Conservation (phyloP, 163 green algal species). For the Scenedesmus sp. region DNA sequence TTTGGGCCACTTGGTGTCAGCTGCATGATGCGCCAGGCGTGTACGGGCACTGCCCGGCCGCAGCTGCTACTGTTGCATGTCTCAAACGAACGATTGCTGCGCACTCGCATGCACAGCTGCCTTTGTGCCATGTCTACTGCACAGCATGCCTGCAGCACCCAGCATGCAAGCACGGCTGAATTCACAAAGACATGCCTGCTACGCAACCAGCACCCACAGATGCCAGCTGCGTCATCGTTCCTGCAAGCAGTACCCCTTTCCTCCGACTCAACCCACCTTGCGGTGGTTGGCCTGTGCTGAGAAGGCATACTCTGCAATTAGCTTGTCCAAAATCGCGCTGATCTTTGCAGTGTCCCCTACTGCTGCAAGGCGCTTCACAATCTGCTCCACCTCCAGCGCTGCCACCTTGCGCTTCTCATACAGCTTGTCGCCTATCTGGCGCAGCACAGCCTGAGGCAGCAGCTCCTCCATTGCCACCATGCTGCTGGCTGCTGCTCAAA, state of each 20-base stretch:
- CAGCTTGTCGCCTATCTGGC: slow-evolving; percentile 57
- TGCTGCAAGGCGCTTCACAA: slow-evolving; percentile 78
- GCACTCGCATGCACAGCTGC: too few relatives aligned
- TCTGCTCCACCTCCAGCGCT: slow-evolving; percentile 94
- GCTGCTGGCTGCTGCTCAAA: not conserved
- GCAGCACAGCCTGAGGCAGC: slow-evolving; percentile 71
- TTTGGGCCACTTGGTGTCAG: not conserved
- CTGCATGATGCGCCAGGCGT: too few relatives aligned
- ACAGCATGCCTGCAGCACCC: too few relatives aligned
- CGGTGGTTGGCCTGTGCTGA: slow-evolving; percentile 85
- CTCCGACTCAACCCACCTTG: slow-evolving; percentile 69
- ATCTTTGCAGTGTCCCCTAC: slow-evolving; percentile 61
- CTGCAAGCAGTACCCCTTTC: not conserved
- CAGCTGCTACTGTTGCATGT: too few relatives aligned
- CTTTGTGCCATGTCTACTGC: too few relatives aligned
- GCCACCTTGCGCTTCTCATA: slow-evolving; percentile 86
- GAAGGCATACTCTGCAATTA: slow-evolving; percentile 83
- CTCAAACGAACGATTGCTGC: too few relatives aligned
- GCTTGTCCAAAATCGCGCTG: slow-evolving; percentile 67
- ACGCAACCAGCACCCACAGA: not conserved
- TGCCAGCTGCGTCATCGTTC: not conserved
- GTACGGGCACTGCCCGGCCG: too few relatives aligned
- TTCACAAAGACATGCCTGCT: not conserved
- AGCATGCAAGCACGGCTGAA: not conserved
- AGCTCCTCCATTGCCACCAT: slow-evolving; percentile 63